Conservation (phyloP, 768 basidiomycete species). For the Tylopilus sp. region DNA sequence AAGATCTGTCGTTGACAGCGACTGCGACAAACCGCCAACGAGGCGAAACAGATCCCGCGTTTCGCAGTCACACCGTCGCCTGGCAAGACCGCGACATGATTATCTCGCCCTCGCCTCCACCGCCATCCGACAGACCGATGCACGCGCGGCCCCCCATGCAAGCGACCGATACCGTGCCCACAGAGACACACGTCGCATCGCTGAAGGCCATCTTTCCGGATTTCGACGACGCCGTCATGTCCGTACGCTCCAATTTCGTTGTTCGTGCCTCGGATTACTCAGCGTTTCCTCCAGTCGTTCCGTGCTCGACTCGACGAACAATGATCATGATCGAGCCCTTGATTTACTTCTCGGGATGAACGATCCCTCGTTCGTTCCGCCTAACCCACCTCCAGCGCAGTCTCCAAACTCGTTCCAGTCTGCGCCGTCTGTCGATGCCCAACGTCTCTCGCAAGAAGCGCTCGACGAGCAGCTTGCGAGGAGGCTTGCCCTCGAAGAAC, state of each 20-base stretch:
- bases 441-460: conserved; percentile 51
- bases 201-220: conserved; percentile 75
- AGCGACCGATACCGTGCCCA: not conserved
- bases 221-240: conserved; percentile 74
- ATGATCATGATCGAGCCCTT: conserved; percentile 71
- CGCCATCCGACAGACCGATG: conserved; percentile 2
- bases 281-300: conserved; percentile 44
- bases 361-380: conserved; percentile 68
- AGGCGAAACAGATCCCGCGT: not conserved
- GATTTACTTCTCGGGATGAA: conserved; percentile 81
- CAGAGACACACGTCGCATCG: conserved; percentile 48
- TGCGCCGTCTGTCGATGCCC: conserved; percentile 25
- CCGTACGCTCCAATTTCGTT: conserved; percentile 21
- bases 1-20: not conserved
- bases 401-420: not conserved
- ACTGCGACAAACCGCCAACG: too few species aligned
- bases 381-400: conserved; percentile 12
- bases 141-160: not conserved
- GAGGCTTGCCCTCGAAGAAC: conserved; percentile 62
- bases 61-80: not conserved
- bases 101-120: conserved; percentile 14
- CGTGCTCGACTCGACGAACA: conserved; percentile 68
- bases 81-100: conserved; percentile 17
- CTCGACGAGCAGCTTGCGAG: conserved; percentile 80
- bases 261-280: not conserved